Evolutionary conservation across 306 rosid species (phyloP).

Genomic region (Lathyrus sativus): DNA sequence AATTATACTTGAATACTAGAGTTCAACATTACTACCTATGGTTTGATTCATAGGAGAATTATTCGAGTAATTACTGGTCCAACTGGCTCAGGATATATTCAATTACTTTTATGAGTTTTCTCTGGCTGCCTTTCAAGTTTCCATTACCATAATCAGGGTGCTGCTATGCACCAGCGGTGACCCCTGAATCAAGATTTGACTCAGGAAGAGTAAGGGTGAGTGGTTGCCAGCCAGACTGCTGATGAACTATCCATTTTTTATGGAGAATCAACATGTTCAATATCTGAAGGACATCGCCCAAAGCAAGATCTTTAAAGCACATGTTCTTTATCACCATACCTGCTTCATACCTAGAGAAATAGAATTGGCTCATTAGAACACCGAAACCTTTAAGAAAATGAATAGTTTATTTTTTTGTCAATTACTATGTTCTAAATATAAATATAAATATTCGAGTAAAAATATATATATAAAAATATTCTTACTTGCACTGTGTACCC

Average conservation of each 20-base stretch:
- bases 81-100: conserved; percentile 37
- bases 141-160: conserved; percentile 32
- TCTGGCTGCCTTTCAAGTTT: conserved; percentile 34
- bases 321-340: conserved; percentile 60
- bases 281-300: conserved; percentile 75
- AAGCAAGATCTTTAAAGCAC: conserved; percentile 62
- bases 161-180: conserved; percentile 23
- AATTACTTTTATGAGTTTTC: conserved; percentile 30
- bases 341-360: conserved; percentile 78
- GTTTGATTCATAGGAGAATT: conserved; percentile 19
- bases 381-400: conserved; percentile 25
- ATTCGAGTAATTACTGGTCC: conserved; percentile 28
- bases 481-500: conserved; percentile 79
- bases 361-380: conserved; percentile 22
- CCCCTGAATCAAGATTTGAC: conserved; percentile 47
- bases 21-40: conserved; percentile 38
- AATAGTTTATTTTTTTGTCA: conserved; percentile 11
- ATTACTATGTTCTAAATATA: background rate
- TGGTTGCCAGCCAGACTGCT: conserved; percentile 92
- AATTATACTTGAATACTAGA: conserved; percentile 24
- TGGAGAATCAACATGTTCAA: conserved; percentile 56
- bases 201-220: conserved; percentile 61
- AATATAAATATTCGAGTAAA: too few species aligned
- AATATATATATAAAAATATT: too few species aligned
- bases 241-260: conserved; percentile 83